Base-by-base conservation (phyloP, 208 protist genomes). In the Trypanosoma theileri region DNA sequence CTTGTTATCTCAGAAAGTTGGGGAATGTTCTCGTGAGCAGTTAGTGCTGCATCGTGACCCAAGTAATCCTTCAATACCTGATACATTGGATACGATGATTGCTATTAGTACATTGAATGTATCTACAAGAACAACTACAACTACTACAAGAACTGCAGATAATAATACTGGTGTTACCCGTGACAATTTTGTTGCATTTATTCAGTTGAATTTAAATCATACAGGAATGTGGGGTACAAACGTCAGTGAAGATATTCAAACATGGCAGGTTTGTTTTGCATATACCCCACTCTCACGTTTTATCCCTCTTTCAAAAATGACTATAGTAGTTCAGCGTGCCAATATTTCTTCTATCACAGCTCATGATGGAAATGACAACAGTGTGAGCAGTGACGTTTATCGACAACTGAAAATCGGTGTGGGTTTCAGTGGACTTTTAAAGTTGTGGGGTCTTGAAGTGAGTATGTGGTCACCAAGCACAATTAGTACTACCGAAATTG, bases 201-300 rank as follows among this genome's bases (percentile, higher is more conserved):
- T 86, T 42, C 77, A 85, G 69, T 67, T 92, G 40, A 83, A 86
- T 53, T 58, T 82, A 21, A 92, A 92, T 61, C 79, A 88, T 73
- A 92, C 86, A 22, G 86, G 86, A 3, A 78, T 88, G 71, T 92
- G 82, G 80, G 82, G 82, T 17, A 54, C 55, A 62, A 41, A 73
- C 70, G 61, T 65, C 51, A 41, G 71, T 45, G 75, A 75, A 54
- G 66, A 69, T 54, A 0, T 60, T 24, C 59, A 63, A 54, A 84
- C 69, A 31, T 88, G 81, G 85, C 71, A 81, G 22, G 70, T 92
- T 35, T 92, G 86, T 70, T 73, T 89, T 65, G 72, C 82, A 24
- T 83, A 87, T 67, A 78, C 70, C 12, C 51, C 77, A 9, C 57
- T 84, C 19, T 79, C 64, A 41, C 31, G 51, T 26, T 92, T 85